Evolutionary conservation across 73 alveolate species (phyloP).

Genomic region (Symbiodinium natans): DNA sequence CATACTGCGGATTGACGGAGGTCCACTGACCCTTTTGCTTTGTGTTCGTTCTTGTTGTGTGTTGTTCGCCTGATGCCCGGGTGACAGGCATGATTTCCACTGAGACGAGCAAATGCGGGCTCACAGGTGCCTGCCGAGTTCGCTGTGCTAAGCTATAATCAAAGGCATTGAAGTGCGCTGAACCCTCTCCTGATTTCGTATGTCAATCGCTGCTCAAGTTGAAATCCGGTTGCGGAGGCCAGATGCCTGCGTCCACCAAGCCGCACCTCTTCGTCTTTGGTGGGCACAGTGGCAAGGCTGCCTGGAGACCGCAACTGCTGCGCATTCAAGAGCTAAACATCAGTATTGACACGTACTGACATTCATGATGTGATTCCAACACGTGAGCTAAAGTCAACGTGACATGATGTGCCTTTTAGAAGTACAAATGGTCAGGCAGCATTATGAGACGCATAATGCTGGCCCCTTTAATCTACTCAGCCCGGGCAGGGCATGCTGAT

Average conservation of each 20-base stretch:
- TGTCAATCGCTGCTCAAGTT: too few relatives aligned
- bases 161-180: too few relatives aligned
- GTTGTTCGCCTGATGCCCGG: neutral
- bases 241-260: constrained; percentile 76
- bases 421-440: too few relatives aligned
- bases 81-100: constrained; percentile 56
- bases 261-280: constrained; percentile 78
- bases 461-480: neutral
- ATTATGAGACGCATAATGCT: neutral
- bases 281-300: constrained; percentile 92
- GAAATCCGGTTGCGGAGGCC: too few relatives aligned
- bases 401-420: neutral
- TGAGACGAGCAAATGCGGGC: constrained; percentile 87
- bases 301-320: too few relatives aligned
- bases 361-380: too few relatives aligned
- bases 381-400: too few relatives aligned
- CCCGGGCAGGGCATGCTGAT: constrained; percentile 79
- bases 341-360: too few relatives aligned
- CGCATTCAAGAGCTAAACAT: too few relatives aligned
- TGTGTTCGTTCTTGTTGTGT: neutral
- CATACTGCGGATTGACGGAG: neutral
- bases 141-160: neutral
- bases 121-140: constrained; percentile 22
- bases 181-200: neutral
- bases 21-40: neutral